phyloP scores from a whole-genome alignment of 73 alveolate genomes.

The Stentor roeselii region DNA sequence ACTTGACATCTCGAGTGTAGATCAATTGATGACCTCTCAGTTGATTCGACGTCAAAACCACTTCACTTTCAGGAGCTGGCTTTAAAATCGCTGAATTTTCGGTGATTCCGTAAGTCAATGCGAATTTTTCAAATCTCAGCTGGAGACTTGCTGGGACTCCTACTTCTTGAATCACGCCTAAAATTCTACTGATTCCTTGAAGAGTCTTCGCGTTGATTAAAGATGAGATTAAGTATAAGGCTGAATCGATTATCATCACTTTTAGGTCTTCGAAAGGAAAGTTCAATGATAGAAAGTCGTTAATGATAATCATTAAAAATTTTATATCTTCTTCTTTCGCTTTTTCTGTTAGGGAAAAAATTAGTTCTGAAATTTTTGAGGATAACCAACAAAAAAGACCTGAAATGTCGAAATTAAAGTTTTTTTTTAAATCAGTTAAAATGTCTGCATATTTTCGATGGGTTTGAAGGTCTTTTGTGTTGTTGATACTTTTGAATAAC shows the following conservation, averaged over 20 bases:
- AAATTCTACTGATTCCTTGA: neutral
- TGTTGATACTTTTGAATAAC: too few species aligned
- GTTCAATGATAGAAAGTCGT: neutral
- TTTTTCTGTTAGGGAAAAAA: neutral
- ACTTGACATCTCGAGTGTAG: neutral
- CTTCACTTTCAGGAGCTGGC: neutral
- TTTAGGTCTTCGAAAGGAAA: neutral
- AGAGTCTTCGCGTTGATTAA: neutral
- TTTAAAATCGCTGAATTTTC: neutral
- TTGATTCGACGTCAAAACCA: neutral
- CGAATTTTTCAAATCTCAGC: neutral
- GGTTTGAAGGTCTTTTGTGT: too few species aligned
- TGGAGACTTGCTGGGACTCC: neutral
- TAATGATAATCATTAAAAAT: too few species aligned
- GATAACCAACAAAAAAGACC: neutral
- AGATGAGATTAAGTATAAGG: neutral
- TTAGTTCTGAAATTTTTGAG: neutral
- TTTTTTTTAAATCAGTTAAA: neutral
- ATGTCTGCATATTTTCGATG: neutral
- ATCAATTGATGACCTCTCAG: neutral
- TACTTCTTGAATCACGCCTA: neutral
- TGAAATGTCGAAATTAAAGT: neutral
- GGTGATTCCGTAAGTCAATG: too few species aligned
- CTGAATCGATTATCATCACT: neutral
- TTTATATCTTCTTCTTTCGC: neutral